phyloP scores from a whole-genome alignment of 768 basidiomycete genomes.

The Candolleomyces efflorescens region DNA sequence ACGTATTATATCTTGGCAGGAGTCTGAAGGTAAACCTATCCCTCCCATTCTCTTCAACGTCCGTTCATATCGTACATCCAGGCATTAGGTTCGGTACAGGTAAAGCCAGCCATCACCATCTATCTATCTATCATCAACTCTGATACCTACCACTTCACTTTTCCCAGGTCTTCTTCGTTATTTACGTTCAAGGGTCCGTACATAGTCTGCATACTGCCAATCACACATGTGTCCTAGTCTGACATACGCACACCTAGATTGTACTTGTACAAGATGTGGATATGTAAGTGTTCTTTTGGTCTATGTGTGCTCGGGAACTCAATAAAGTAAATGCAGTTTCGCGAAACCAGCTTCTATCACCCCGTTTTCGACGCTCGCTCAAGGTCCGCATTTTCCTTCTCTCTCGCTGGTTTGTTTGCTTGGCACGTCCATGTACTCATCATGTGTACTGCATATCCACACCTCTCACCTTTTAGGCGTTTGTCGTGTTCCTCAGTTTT shows the following conservation, averaged over 20 bases:
- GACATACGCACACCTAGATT: constrained; percentile 14
- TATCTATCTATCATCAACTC: not conserved
- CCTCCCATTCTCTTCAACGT: not conserved
- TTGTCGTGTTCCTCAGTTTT: not conserved
- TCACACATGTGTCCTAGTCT: not conserved
- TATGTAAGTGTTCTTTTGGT: constrained; percentile 15
- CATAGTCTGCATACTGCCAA: not conserved
- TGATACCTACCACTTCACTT: not conserved
- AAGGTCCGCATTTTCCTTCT: constrained; percentile 1
- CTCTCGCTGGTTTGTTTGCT: no score
- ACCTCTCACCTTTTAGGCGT: not conserved
- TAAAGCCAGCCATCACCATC: not conserved
- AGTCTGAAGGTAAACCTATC: constrained; percentile 25
- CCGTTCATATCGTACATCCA: not conserved
- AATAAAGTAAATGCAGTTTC: not conserved
- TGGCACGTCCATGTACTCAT: no score
- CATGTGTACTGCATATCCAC: not conserved
- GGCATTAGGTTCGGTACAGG: constrained; percentile 21
- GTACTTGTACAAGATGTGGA: constrained; percentile 29
- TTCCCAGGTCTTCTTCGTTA: constrained; percentile 20
- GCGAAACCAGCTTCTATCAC: not conserved
- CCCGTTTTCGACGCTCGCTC: not conserved
- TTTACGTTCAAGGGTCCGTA: constrained; percentile 27
- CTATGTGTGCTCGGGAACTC: not conserved
- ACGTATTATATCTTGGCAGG: constrained; percentile 13